Evolutionary conservation across 306 rosid species (phyloP).

Genomic region (Arachis hypogaea): DNA sequence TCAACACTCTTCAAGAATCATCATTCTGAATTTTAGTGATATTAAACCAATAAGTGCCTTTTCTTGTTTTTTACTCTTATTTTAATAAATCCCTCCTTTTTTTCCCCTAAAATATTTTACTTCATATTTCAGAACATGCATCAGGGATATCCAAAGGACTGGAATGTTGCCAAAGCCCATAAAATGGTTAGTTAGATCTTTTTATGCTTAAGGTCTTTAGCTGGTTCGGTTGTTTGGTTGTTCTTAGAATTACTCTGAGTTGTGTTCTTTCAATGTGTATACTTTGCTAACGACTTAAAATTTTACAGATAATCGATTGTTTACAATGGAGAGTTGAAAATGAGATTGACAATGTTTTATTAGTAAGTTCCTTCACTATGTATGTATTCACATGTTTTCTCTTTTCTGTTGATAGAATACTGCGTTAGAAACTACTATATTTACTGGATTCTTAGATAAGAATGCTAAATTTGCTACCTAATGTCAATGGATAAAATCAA

Average conservation of each 20-base stretch:
- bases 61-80: not conserved
- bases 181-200: conserved; percentile 73
- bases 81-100: not conserved
- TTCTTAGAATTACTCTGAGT: not conserved
- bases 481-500: too few species aligned
- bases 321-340: conserved; percentile 84
- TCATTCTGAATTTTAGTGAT: conserved; percentile 25
- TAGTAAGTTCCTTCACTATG: conserved; percentile 58
- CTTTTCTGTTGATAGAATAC: too few species aligned
- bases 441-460: not conserved
- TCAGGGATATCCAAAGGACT: conserved; percentile 80
- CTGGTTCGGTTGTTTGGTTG: not conserved
- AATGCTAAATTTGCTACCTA: too few species aligned
- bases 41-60: conserved; percentile 8
- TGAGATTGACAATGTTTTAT: conserved; percentile 77
- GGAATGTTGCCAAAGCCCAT: conserved; percentile 84
- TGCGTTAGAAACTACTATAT: not conserved
- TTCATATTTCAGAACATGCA: conserved; percentile 75
- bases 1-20: conserved; percentile 8
- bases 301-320: conserved; percentile 79
- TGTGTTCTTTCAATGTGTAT: conserved; percentile 35
- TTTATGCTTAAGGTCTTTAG: not conserved
- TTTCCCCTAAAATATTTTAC: not conserved
- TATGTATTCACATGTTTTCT: not conserved
- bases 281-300: conserved; percentile 41